phyloP scores from a whole-genome alignment of 2,329 filamentous ascomycete species.

The Monilinia vaccinii-corymbosi region DNA sequence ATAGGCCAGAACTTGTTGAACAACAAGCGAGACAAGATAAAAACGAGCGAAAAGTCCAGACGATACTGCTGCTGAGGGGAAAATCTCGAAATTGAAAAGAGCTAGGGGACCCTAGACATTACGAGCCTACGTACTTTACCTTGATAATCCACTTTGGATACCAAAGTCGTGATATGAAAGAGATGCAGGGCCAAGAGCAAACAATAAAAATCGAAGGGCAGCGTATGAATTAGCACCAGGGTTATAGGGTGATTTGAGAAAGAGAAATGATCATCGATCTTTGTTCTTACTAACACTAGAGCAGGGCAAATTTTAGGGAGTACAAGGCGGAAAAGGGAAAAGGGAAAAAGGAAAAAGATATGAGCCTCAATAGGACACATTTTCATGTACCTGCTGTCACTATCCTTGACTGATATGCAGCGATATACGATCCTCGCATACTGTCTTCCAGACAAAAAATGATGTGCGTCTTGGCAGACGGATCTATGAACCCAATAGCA shows the following conservation, averaged over 20 bases:
- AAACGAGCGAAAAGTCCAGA: constrained; percentile 5
- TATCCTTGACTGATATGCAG: neutral
- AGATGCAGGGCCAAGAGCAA: constrained; percentile 1
- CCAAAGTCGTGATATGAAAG: neutral
- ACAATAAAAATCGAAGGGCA: neutral
- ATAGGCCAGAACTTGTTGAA: constrained; percentile 11
- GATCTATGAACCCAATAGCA: neutral
- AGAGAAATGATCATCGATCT: neutral
- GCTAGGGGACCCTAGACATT: constrained; percentile 20
- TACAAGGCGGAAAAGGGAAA: no score
- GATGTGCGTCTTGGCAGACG: neutral
- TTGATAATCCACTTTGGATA: neutral
- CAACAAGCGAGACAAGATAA: constrained; percentile 10
- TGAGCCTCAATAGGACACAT: constrained; percentile 8
- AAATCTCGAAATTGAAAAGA: constrained; percentile 21
- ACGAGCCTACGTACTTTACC: constrained; percentile 3
- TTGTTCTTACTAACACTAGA: neutral
- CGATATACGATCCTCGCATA: constrained; percentile 1
- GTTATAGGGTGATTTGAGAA: neutral
- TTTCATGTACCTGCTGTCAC: neutral
- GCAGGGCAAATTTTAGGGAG: neutral
- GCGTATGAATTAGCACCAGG: neutral
- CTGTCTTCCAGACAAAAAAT: neutral
- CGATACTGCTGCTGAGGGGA: constrained; percentile 2
- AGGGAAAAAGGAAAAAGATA: neutral